Evolutionary conservation across 768 basidiomycete species (phyloP), one percentile per base, ranked within the genome.

Genomic region (Amanita polypyramis): DNA sequence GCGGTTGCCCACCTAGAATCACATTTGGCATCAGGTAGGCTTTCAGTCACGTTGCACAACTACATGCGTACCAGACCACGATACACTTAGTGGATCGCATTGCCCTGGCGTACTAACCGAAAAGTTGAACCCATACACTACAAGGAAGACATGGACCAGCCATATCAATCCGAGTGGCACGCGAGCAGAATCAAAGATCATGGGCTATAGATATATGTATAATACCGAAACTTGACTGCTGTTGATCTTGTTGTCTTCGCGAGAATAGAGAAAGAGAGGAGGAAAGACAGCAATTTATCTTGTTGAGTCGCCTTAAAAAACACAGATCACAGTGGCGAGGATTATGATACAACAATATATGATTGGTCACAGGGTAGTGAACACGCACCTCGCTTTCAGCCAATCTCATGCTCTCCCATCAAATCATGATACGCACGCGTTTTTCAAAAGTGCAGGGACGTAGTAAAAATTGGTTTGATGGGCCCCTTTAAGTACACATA

Each of bases 1-100:
- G 62, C 39, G 57, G 56, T 20, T 52, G 52, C 3, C 62, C 62
- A 9, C 59, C 62, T 63, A 30, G n/a, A 27, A 23, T 23, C 30
- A 33, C 6, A 35, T 20, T 30, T 39, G 33, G 17, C 46, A 35
- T 43, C 20, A 29, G 44, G 23, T 9, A 21, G 23, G 20, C 20
- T 23, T 27, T 30, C 6, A 33, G 10, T 30, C 14, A 27, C 4
- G 2, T 47, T 34, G 34, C 10, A 17, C 6, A 17, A 27, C 21
- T 27, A 15, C 41, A 43, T 15, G 36, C 55, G 15, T 45, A 61
- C 62, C 62, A 52, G 49, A 49, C 62, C 62, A 63, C 10, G 49
- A 53, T 21, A 62, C 53, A 2, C 50, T 57, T 27, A 60, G 29
- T 11, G 54, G 29, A 21, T 59, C 58, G 45, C 62, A 63, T 41